Evolutionary conservation across 202 grass and related monocot species (phyloP), one percentile per base, ranked within the genome.

Genomic region (Digitaria exilis): DNA sequence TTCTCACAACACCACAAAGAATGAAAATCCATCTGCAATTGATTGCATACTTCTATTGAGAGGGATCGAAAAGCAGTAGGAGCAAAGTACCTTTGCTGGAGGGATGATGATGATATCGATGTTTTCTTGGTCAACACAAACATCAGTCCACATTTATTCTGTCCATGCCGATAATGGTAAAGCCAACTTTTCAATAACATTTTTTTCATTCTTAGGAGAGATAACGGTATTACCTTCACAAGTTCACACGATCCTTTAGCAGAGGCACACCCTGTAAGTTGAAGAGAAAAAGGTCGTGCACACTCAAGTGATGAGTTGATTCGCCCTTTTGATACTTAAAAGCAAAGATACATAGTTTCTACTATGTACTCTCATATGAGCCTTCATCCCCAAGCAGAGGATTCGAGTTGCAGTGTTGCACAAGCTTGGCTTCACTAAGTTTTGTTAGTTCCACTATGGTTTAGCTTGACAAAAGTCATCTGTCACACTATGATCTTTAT

Each of bases 401-500:
- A 30, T 76, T 76, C 1, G 16, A 85, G 46, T 42, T 25, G 25
- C 35, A 77, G 42, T 45, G 12, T 86, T 51, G 46, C 21, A 74
- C 75, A 35, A 66, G 26, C 59, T 65, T 80, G 60, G 50, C 37
- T 45, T 80, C 37, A 67, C 32, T 24, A 9, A 66, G 59, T 26
- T 74, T 44, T 44, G 28, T 73, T 34, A 65, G 30, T 65, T 65
- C 45, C 76, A 80, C 45, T 18, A 55, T 24, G 42, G 44, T 31
- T 64, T 21, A 67, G 45, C 24, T 75, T 74, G 21, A 68, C 9
- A 86, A 74, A 0, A 19, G 11, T 37, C 21, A 67, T 68, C 59
- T 39, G 19, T 56, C 61, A 75, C n/a, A n/a, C n/a, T n/a, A n/a
- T n/a, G n/a, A 71, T 82, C 59, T 86, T 88, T 34, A 57, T 37